Base-by-base conservation (phyloP, 2,329 filamentous ascomycete species). In the Diplodia scrobiculata region DNA sequence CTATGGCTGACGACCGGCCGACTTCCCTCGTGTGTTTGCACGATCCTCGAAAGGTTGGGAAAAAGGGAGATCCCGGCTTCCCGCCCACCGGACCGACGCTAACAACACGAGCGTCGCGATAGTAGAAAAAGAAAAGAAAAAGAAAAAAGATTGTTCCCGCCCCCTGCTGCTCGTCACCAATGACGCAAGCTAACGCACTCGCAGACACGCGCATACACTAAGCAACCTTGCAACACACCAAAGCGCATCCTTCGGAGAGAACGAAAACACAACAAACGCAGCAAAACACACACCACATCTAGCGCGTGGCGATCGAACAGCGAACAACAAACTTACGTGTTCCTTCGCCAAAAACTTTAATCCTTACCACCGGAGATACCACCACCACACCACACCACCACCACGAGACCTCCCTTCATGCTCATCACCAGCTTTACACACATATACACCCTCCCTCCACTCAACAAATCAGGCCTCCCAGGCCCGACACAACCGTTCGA, bases 11-110 rank as follows among this genome's bases (percentile, higher is more conserved):
- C 41, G 13, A 25, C 45, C n/a, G 25, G 38, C 17, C 19, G 41
- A 45, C 41, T 21, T 36, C 45, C n/a, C 58, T 50, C 58, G 41
- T 62, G 58, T 62, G 51, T 60, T 45, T n/a, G n/a, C 38, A 45
- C 38, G 17, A 45, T 45, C 14, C n/a, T 19, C n/a, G 41, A 45
- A 45, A 45, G 17, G 17, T 19, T 45, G 41, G 17, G 38, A 48
- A 60, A 60, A 60, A 36, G 41, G 58, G 27, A 62, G 14, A 62
- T 50, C 41, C 58, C 58, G 41, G 58, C 7, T 50, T 19, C 13
- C n/a, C n/a, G 19, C n/a, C 19, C 5, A 21, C 36, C 34, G 14
- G 13, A 21, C 54, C 9, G n/a, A 47, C 9, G 45, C 38, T 29
- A 51, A 25, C 19, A 17, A 27, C 48, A 27, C 48, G 48, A 51